A percentile compares a stretch with the other conserved stretches of the same genome.
Conservation (phyloP, 371 early-diverging fungal species). For the Rhizopus sp. region DNA sequence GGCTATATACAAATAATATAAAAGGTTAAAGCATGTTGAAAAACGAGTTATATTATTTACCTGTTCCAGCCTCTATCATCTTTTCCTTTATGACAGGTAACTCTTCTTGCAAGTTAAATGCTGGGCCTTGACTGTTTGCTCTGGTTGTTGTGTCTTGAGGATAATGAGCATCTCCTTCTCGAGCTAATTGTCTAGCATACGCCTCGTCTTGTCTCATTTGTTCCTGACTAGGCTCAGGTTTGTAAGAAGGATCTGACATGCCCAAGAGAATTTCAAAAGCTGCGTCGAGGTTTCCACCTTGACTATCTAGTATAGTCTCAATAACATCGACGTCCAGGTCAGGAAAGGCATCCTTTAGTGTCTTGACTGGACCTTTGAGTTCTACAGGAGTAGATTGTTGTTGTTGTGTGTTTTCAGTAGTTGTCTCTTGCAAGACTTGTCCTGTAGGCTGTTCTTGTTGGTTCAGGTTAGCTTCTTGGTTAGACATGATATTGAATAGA, state of each 20-base stretch:
- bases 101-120: conserved; percentile 38
- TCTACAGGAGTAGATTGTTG: conserved; percentile 2
- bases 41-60: conserved; percentile 8
- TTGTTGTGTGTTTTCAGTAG: neutral
- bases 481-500: neutral
- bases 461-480: neutral
- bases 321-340: conserved; percentile 37
- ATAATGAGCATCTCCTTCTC: conserved; percentile 27
- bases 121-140: conserved; percentile 14
- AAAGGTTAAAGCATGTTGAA: neutral
- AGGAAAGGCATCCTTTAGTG: conserved; percentile 40
- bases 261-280: conserved; percentile 40
- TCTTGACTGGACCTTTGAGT: conserved; percentile 19
- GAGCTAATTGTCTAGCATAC: conserved; percentile 33
- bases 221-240: conserved; percentile 23
- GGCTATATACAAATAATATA: conserved; percentile 16
- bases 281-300: conserved; percentile 28
- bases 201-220: conserved; percentile 39
- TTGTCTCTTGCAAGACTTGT: neutral
- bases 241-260: conserved; percentile 41
- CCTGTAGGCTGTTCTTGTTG: neutral
- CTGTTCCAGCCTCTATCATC: conserved; percentile 40
- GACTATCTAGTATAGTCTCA: conserved; percentile 34
- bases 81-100: conserved; percentile 41
- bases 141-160: conserved; percentile 5